A percentile compares a stretch with the other conserved stretches of the same genome.
Evolutionary conservation across 768 basidiomycete species (phyloP).

Genomic region (Galerina marginata): DNA sequence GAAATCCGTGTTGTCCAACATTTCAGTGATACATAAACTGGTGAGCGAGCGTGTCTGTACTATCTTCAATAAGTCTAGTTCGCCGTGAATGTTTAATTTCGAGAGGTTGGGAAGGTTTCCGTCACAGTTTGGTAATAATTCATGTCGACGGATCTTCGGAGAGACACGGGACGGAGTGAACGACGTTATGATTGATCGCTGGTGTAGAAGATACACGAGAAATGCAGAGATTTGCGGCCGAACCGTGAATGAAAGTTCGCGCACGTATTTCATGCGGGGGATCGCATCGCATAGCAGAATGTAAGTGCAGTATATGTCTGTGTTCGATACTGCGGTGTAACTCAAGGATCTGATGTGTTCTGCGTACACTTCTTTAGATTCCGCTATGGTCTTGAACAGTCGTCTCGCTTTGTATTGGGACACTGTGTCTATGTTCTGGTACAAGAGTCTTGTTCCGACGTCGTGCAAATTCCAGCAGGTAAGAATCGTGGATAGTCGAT

Average conservation of each 20-base stretch:
- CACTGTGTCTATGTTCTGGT: neutral
- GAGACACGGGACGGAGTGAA: no score
- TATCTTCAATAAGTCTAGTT: neutral
- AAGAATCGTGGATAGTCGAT: neutral
- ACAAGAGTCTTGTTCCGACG: neutral
- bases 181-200: no score
- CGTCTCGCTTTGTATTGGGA: neutral
- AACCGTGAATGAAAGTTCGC: neutral
- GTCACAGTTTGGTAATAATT: neutral
- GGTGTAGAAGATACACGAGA: neutral
- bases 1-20: neutral
- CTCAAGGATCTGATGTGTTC: neutral
- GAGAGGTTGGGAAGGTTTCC: neutral
- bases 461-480: constrained; percentile 1
- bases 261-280: neutral
- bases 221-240: neutral
- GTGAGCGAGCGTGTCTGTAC: neutral
- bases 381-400: neutral
- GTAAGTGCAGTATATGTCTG: neutral
- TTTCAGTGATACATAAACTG: neutral
- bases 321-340: neutral
- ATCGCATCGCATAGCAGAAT: neutral
- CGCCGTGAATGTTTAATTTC: neutral
- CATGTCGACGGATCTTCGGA: no score
- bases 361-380: neutral